Conservation (phyloP, 2,329 filamentous ascomycete species). For the Orbilia ellipsospora region DNA sequence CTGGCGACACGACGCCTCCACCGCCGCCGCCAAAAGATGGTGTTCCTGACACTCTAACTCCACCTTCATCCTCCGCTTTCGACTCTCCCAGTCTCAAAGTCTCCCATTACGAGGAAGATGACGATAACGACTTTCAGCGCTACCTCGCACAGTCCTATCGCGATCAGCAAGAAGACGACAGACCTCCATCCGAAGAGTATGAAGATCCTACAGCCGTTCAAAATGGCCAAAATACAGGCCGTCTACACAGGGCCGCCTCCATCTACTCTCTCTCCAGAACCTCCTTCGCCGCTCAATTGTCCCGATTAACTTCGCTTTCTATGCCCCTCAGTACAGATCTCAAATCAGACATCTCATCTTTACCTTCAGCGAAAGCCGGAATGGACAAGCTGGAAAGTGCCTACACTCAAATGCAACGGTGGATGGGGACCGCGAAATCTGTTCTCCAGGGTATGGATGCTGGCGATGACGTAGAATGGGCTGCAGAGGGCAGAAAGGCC, state of each 20-base stretch:
- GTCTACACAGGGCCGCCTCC: conserved; percentile 74
- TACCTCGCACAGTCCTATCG: conserved; percentile 51
- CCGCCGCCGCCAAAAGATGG: conserved; percentile 53
- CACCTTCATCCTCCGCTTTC: conserved; percentile 36
- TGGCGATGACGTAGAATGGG: conserved; percentile 98
- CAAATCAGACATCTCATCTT: conserved; percentile 82
- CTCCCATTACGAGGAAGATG: conserved; percentile 41
- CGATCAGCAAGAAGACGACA: conserved; percentile 25
- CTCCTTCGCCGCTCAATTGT: conserved; percentile 92
- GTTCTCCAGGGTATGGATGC: conserved; percentile 89
- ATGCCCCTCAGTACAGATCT: conserved; percentile 86
- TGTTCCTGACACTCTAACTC: conserved; percentile 47
- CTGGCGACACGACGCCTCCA: conserved; percentile 31
- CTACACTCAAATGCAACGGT: conserved; percentile 89
- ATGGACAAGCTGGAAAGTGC: conserved; percentile 84
- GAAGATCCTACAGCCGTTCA: conserved; percentile 11
- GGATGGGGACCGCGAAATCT: conserved; percentile 91
- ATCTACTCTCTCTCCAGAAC: conserved; percentile 93
- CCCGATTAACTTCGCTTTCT: conserved; percentile 88
- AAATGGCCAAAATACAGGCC: conserved; percentile 28
- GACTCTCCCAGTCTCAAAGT: conserved; percentile 44
- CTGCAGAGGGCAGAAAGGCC: conserved; percentile 86
- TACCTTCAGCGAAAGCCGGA: conserved; percentile 85
- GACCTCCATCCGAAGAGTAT: conserved; percentile 37
- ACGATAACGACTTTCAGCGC: conserved; percentile 50